Evolutionary conservation across 1,284 basidiomycete species (phyloP).

Genomic region (Cronartium quercuum): DNA sequence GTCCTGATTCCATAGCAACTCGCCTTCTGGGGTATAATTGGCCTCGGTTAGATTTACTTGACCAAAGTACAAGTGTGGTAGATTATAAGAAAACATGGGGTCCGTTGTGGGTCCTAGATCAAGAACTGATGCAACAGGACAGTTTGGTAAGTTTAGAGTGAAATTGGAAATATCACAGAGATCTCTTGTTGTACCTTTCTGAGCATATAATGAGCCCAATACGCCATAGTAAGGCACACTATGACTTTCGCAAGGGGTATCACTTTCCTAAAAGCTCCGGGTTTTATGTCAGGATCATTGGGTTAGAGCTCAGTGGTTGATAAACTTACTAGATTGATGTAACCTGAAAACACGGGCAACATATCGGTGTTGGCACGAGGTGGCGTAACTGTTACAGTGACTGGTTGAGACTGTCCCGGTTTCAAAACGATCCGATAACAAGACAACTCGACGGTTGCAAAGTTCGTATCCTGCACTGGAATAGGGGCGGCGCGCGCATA

Average conservation of each 20-base stretch:
- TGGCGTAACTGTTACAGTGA: neutral
- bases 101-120: neutral
- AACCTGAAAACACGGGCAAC: slow-evolving; percentile 32
- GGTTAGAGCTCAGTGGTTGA: neutral
- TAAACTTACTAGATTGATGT: slow-evolving; percentile 14
- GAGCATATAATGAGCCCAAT: slow-evolving; percentile 21
- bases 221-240: slow-evolving; percentile 25
- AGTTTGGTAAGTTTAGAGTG: neutral
- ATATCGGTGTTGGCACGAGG: slow-evolving; percentile 11
- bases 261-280: neutral
- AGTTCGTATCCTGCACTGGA: neutral
- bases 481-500: neutral
- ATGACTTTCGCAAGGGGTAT: slow-evolving; percentile 14
- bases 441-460: slow-evolving; percentile 2
- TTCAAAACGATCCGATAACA: neutral
- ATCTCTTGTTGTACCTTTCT: neutral
- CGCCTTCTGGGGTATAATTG: neutral
- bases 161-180: neutral
- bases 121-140: neutral
- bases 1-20: neutral
- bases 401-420: slow-evolving; percentile 1
- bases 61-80: neutral
- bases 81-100: neutral
- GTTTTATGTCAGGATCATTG: neutral
- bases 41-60: neutral